These are phyloP conservation scores for Vigna unguiculata DNA, from an alignment of 306 rosid species.

Conservation along the genomic window DNA sequence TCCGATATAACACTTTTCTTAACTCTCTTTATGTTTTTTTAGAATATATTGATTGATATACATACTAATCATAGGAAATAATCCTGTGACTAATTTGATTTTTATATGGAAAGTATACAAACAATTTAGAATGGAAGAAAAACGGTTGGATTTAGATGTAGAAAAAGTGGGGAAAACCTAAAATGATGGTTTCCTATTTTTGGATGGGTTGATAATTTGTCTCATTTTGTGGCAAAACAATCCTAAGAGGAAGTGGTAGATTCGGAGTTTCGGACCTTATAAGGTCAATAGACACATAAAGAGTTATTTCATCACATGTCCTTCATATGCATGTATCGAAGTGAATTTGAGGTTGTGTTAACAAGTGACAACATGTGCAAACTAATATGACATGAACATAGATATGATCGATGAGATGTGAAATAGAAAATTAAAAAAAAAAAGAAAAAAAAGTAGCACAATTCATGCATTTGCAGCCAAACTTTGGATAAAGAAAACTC, in stretches of 20 bases:
- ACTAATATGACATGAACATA: not conserved
- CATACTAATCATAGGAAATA: too few species aligned
- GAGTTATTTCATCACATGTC: not conserved
- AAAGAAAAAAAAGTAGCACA: slow-evolving; percentile 8
- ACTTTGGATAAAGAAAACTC: slow-evolving; percentile 31
- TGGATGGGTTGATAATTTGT: not conserved
- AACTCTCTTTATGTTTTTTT: too few species aligned
- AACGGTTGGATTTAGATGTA: not conserved
- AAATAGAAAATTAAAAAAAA: too few species aligned
- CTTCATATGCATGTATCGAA: not conserved
- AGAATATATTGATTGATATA: too few species aligned
- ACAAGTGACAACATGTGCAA: not conserved
- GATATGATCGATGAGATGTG: slow-evolving; percentile 6
- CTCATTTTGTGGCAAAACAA: not conserved
- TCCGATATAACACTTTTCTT: too few species aligned
- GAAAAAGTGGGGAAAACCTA: not conserved
- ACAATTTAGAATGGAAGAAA: not conserved
- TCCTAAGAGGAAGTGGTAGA: not conserved
- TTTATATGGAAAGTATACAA: not conserved
- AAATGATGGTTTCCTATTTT: not conserved
- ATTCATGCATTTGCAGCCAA: slow-evolving; percentile 45
- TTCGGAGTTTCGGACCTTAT: not conserved
- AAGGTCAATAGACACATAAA: not conserved
- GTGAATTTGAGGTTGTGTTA: not conserved
- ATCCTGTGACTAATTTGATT: not conserved